Percentiles rank a stretch among this genome's conserved stretches.
These are phyloP conservation scores for Phytomonas sp. DNA, from an alignment of 208 protist genomes.

Conservation along the genomic window DNA sequence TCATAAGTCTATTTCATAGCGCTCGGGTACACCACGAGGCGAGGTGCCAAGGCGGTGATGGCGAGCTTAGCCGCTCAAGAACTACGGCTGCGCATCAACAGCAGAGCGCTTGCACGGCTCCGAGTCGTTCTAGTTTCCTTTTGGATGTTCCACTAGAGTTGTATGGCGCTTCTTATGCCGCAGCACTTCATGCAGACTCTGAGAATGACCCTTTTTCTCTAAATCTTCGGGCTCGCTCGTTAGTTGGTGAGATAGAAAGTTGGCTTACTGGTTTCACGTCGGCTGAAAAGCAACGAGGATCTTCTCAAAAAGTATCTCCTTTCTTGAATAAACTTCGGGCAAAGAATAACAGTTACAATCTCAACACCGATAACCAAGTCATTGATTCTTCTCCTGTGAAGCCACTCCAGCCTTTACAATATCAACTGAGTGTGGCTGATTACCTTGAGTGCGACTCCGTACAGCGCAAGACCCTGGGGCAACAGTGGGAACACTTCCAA, in stretches of 20 bases:
- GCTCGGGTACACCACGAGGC: not conserved
- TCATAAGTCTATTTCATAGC: constrained; percentile 2
- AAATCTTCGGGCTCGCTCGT: constrained; percentile 30
- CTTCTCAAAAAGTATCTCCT: not conserved
- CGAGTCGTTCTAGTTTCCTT: constrained; percentile 11
- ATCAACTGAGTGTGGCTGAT: constrained; percentile 16
- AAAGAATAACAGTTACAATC: not conserved
- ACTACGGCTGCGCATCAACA: constrained; percentile 10
- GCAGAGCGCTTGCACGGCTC: constrained; percentile 11
- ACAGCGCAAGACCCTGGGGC: constrained; percentile 26
- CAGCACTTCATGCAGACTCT: not conserved
- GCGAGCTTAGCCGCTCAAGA: constrained; percentile 15
- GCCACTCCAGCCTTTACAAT: not conserved
- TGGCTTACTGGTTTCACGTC: constrained; percentile 27
- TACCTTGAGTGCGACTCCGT: constrained; percentile 20
- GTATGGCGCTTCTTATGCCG: constrained; percentile 43
- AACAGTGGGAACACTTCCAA: constrained; percentile 33
- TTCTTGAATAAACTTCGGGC: not conserved
- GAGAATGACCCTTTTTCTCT: constrained; percentile 26
- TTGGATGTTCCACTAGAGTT: constrained; percentile 16
- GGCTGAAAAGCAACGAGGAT: not conserved
- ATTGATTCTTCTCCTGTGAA: not conserved
- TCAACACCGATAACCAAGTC: not conserved
- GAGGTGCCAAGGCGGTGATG: not conserved
- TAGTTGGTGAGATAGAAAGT: constrained; percentile 19